Base-by-base conservation (phyloP, 768 basidiomycete species). In the Porpolomopsis calyptriformis region DNA sequence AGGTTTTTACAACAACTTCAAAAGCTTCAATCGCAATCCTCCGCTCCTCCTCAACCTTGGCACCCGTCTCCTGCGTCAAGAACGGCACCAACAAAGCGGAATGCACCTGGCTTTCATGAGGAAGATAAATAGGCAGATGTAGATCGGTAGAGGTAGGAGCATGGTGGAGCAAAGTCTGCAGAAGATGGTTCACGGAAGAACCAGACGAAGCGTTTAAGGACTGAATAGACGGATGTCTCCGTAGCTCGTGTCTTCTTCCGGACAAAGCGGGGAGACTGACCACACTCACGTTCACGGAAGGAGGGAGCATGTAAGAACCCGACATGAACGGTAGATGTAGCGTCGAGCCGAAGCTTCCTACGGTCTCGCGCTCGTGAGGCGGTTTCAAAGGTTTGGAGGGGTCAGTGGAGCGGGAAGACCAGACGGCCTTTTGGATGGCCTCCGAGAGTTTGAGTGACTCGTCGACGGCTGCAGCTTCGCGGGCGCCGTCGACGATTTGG, bases 401-500 rank as follows among this genome's bases (percentile, higher is more conserved):
- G 73, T 70, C 4, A 63, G 64, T 23, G 52, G 55, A 49, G 43
- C 76, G 69, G 25, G 72, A 69, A 11, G 66, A 60, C 64, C 70
- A 71, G 53, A 77, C 82, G 2, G 78, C 72, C 47, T 65, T 71
- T 49, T 71, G 63, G 2, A 86, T 63, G 27, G 82, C 80, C 44
- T 73, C 70, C 3, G 72, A 66, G 40, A 83, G 72, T 52, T 65
- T 70, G 11, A 66, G 67, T 12, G 62, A 60, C 40, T 78, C 73
- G 35, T 78, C 74, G 0, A 31, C 29, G 29, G 66, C 60, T 16
- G 64, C 64, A 33, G 68, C 64, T 45, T 76, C 78, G 22, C 71
- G 71, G 2, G 67, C 80, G 46, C 77, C 71, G 26, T 85, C 82
- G 1, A 83, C 81, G 10, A 82, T 75, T 19, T 84, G 78, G 39